Evolutionary conservation across 1,284 basidiomycete species (phyloP), one percentile per base, ranked within the genome.

Genomic region (Phenoliferia sp.): DNA sequence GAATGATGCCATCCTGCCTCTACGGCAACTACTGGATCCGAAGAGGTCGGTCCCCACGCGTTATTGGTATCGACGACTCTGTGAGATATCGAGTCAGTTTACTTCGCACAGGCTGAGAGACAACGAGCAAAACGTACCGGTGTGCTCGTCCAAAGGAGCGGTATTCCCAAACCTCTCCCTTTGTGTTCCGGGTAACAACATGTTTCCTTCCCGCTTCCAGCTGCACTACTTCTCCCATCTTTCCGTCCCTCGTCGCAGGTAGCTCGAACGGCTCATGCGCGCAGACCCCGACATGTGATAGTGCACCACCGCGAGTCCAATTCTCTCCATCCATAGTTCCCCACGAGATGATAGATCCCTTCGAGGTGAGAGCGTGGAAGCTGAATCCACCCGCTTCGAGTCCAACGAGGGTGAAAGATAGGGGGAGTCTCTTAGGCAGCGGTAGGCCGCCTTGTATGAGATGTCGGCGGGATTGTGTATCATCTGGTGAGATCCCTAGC

Each of bases 1-100:
- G 75, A 74, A 36, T 72, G 72, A 28, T 67, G 62, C 75, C 73
- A 65, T 22, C 59, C 59, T 10, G 63, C 61, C 22, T 35, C 50
- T n/a, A 68, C 31, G 22, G 65, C 19, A 3, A n/a, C 3, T 3
- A 59, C 54, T n/a, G 54, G 29, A 31, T 28, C n/a, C 3, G n/a
- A 5, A n/a, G n/a, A n/a, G 12, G 5, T 19, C 5, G 48, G 48
- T 15, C 55, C 55, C 55, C 55, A 56, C 3, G 55, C 28, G 7
- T 31, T 2, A 28, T 31, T n/a, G 19, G 57, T 3, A 36, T 59
- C 34, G 19, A 59, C 34, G n/a, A 59, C 57, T 7, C 57, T 56
- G n/a, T 31, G n/a, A 28, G 7, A 9, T 10, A 54, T 9, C n/a
- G n/a, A 56, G 54, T 56, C 22, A 28, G n/a, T 26, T 56, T n/a